Base-by-base conservation (phyloP, 305 asterid genomes). In the Stenogyne calaminthoides region DNA sequence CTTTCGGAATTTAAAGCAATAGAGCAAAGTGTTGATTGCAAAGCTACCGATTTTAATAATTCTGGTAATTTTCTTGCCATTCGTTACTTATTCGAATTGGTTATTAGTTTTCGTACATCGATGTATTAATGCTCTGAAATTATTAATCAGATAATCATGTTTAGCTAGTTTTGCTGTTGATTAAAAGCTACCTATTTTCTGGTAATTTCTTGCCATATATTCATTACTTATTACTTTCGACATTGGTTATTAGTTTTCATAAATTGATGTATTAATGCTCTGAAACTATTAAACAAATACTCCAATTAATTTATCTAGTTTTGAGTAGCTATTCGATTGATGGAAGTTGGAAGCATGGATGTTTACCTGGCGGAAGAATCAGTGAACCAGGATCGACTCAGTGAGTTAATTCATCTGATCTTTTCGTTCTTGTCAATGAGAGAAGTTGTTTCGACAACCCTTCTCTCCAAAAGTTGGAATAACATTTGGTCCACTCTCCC, bases 351-450 rank as follows among this genome's bases (percentile, higher is more conserved):
- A n/a, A n/a, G n/a, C n/a, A n/a, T n/a, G n/a, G n/a, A n/a, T n/a
- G n/a, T n/a, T n/a, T n/a, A n/a, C n/a, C n/a, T n/a, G n/a, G n/a
- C n/a, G n/a, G n/a, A n/a, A n/a, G n/a, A n/a, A n/a, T n/a, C n/a
- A n/a, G n/a, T n/a, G 46, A 39, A 11, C 9, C 8, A 4, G 15
- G 73, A 68, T 36, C 52, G 63, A 52, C 52, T 68, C 49, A 68
- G 63, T 68, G 52, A 52, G 64, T 68, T 68, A 9, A 18, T 68
- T 10, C 61, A 32, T 34, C 18, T 32, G 4, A 68, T 68, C 5
- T 47, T 68, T 34, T 52, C 52, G 0, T 32, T 34, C 5, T 16
- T 68, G 73, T 29, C 62, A 2, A 52, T 54, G 3, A n/a, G n/a
- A n/a, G n/a, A n/a, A n/a, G n/a, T n/a, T n/a, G n/a, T n/a, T n/a